Evolutionary conservation across 768 basidiomycete species (phyloP).

Genomic region (Tulasnella sp.): DNA sequence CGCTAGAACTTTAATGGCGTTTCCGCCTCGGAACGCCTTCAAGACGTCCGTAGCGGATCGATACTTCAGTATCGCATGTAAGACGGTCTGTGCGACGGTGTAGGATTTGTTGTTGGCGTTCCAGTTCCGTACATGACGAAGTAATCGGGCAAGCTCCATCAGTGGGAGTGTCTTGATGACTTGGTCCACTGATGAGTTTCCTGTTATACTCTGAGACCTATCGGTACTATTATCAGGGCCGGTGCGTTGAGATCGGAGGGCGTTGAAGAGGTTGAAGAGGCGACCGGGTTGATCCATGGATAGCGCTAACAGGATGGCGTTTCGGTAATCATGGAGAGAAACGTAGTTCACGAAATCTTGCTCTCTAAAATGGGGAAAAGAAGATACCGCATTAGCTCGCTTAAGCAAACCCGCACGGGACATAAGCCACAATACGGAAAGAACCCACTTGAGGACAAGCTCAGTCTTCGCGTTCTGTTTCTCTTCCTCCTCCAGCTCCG

Average conservation of each 20-base stretch:
- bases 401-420: neutral
- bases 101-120: conserved; percentile 90
- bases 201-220: conserved; percentile 40
- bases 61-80: conserved; percentile 72
- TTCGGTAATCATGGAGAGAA: conserved; percentile 75
- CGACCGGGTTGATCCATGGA: conserved; percentile 90
- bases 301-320: conserved; percentile 84
- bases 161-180: conserved; percentile 64
- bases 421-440: neutral
- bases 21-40: conserved; percentile 41
- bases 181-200: conserved; percentile 63
- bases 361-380: conserved; percentile 46
- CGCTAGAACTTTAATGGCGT: neutral
- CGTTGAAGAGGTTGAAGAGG: conserved; percentile 66
- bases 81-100: conserved; percentile 68
- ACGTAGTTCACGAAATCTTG: conserved; percentile 93
- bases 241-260: conserved; percentile 34
- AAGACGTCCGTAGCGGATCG: conserved; percentile 65
- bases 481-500: conserved; percentile 68
- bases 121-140: conserved; percentile 82
- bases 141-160: conserved; percentile 66
- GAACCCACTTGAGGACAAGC: conserved; percentile 69
- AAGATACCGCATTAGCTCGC: neutral
- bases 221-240: conserved; percentile 12
- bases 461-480: conserved; percentile 63